Evolutionary conservation across 306 rosid genomes (phyloP).

Genomic region (Rubus parviflorus): DNA sequence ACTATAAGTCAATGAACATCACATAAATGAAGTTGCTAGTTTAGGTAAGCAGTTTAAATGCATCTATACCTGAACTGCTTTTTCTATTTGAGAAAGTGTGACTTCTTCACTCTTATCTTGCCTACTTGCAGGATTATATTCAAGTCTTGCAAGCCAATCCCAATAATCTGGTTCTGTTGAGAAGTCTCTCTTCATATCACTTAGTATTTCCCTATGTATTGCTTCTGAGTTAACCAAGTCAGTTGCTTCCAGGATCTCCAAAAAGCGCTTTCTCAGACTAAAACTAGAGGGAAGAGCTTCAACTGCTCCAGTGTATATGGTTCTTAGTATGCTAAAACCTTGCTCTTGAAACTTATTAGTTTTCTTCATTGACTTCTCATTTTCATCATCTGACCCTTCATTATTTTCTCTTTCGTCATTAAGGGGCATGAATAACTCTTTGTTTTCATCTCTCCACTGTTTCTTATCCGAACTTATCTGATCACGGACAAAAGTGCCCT

Average conservation of each 20-base stretch:
- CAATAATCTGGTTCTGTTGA: slow-evolving; percentile 66
- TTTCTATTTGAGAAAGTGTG: slow-evolving; percentile 42
- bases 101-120: slow-evolving; percentile 43
- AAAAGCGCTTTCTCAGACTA: slow-evolving; percentile 60
- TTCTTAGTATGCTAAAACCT: slow-evolving; percentile 52
- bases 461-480: slow-evolving; percentile 48
- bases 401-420: slow-evolving; percentile 36
- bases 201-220: slow-evolving; percentile 55
- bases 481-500: slow-evolving; percentile 56
- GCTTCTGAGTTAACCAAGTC: slow-evolving; percentile 66
- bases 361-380: slow-evolving; percentile 41
- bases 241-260: slow-evolving; percentile 79
- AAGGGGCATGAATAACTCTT: slow-evolving; percentile 70
- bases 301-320: slow-evolving; percentile 63
- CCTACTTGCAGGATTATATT: slow-evolving; percentile 38
- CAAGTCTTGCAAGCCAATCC: slow-evolving; percentile 89
- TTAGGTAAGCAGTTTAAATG: neutral
- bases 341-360: slow-evolving; percentile 50
- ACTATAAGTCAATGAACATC: neutral
- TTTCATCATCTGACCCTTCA: slow-evolving; percentile 33
- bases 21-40: neutral
- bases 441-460: slow-evolving; percentile 80
- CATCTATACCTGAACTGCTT: slow-evolving; percentile 66
- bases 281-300: slow-evolving; percentile 80
- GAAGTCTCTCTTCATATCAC: slow-evolving; percentile 71